Percentiles rank a stretch among this genome's conserved stretches.
Conservation (phyloP, 208 protist genomes). For the Leishmania arabica region DNA sequence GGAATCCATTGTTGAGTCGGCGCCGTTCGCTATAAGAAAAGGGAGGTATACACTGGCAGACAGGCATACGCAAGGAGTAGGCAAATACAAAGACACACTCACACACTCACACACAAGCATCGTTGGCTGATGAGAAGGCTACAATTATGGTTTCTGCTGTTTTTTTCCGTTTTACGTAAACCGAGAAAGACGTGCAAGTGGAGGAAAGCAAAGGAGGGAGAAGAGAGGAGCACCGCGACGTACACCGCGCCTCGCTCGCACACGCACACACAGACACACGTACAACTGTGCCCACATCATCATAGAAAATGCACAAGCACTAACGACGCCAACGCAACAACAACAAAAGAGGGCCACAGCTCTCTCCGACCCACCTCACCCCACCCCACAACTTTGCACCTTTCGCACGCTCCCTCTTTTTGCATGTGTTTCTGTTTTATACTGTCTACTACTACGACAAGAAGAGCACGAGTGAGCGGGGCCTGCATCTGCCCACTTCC, state of each 20-base stretch:
- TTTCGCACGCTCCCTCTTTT: neutral
- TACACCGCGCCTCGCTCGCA: neutral
- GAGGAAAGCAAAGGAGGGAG: neutral
- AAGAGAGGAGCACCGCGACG: no score
- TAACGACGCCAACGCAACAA: neutral
- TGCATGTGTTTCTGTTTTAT: neutral
- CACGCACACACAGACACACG: neutral
- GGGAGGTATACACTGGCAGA: no score
- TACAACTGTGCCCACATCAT: neutral
- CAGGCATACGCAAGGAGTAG: neutral
- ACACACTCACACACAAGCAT: neutral
- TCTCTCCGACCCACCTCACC: no score
- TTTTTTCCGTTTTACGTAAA: neutral
- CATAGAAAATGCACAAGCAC: no score
- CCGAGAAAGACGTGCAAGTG: neutral
- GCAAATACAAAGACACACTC: neutral
- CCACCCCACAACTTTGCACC: neutral
- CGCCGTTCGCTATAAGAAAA: neutral
- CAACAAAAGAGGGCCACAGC: no score
- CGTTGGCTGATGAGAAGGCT: neutral
- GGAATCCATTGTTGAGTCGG: slow-evolving; percentile 2
- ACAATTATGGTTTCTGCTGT: neutral
- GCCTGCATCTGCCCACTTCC: neutral
- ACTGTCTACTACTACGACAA: neutral
- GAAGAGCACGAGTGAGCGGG: neutral